phyloP scores from a whole-genome alignment of 1,284 basidiomycete genomes.

The Cystobasidium slooffiae region DNA sequence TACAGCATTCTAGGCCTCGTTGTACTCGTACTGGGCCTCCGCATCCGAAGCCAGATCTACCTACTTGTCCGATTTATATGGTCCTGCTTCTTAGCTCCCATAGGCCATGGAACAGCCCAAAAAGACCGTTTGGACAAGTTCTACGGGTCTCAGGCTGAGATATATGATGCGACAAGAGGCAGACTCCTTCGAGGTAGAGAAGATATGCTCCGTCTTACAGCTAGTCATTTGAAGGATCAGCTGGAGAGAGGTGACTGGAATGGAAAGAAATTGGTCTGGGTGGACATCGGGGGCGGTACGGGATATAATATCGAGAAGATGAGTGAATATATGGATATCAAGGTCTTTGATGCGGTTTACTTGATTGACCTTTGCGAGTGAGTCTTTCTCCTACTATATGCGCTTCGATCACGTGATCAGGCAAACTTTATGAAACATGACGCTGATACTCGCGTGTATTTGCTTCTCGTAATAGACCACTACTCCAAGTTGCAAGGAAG shows the following conservation, averaged over 20 bases:
- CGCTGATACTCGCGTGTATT: neutral
- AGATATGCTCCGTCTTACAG: conserved; percentile 71
- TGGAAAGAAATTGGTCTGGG: conserved; percentile 68
- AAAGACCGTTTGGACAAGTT: conserved; percentile 61
- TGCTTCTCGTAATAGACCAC: conserved; percentile 67
- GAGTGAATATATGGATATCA: conserved; percentile 71
- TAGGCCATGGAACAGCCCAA: conserved; percentile 54
- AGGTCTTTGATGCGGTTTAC: conserved; percentile 72
- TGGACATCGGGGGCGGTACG: conserved; percentile 81
- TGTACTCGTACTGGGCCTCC: conserved; percentile 5
- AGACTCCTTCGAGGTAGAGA: conserved; percentile 69
- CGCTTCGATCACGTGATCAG: neutral
- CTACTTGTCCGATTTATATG: conserved; percentile 45
- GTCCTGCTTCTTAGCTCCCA: conserved; percentile 58
- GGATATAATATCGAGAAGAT: conserved; percentile 79
- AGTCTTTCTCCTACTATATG: neutral
- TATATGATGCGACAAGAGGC: conserved; percentile 70
- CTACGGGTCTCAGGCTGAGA: conserved; percentile 69
- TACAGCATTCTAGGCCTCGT: conserved; percentile 14
- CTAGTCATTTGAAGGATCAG: conserved; percentile 67
- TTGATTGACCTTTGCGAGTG: conserved; percentile 58
- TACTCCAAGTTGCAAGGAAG: conserved; percentile 71
- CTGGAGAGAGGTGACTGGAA: conserved; percentile 52
- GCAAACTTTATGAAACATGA: neutral
- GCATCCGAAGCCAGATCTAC: conserved; percentile 33